Conservation (phyloP, 805 yeast species). For the Brettanomyces nanus region DNA sequence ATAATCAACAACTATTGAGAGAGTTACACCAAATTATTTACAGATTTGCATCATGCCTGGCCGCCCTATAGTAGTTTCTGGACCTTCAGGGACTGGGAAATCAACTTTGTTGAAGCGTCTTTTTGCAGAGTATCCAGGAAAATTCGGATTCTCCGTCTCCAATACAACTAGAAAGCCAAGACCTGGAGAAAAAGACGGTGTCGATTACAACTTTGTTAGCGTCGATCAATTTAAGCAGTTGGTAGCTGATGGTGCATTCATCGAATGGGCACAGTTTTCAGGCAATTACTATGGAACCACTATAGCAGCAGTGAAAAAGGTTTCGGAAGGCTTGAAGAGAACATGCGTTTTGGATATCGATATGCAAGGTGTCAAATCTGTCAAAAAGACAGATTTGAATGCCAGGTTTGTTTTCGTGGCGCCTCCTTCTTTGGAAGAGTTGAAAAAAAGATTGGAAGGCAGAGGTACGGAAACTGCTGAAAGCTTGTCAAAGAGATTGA, state of each 20-base stretch:
- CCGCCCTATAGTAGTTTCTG: conserved; percentile 91
- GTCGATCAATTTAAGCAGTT: conserved; percentile 73
- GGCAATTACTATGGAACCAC: conserved; percentile 98
- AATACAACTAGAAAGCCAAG: conserved; percentile 90
- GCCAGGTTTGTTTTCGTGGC: conserved; percentile 84
- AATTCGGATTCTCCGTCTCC: conserved; percentile 90
- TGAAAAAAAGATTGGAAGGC: conserved; percentile 65
- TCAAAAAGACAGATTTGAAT: conserved; percentile 71
- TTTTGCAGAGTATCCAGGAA: conserved; percentile 82
- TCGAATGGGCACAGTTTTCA: conserved; percentile 97
- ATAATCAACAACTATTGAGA: no score
- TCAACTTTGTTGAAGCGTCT: conserved; percentile 86
- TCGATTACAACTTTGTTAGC: conserved; percentile 79
- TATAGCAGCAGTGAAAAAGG: conserved; percentile 74
- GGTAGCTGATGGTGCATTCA: conserved; percentile 68
- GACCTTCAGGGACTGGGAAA: conserved; percentile 96
- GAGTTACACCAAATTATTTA: no score
- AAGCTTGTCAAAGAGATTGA: conserved; percentile 71
- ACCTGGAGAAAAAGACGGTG: conserved; percentile 82
- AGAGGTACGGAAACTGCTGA: conserved; percentile 96
- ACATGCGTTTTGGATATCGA: conserved; percentile 93
- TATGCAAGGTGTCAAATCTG: conserved; percentile 97
- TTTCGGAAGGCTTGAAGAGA: conserved; percentile 49
- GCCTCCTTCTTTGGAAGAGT: conserved; percentile 83
- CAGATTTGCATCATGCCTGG: conserved; percentile 10